Base-by-base conservation (phyloP, 176 grass and related monocot genomes). In the Avena insularis region DNA sequence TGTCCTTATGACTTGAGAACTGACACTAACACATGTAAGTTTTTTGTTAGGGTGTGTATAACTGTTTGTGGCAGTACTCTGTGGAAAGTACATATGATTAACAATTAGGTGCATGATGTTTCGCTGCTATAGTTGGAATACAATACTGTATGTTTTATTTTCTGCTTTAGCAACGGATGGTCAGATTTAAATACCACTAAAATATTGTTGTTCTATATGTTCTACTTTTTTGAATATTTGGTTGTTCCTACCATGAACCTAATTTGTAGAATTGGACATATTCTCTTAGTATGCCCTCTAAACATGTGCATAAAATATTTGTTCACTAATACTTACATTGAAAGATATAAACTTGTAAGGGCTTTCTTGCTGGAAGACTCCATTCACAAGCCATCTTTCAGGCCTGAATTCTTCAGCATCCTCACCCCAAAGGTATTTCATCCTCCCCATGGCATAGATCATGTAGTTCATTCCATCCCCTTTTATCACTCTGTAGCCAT, bases 311-410 rank as follows among this genome's bases (percentile, higher is more conserved):
- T 17, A 78, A 20, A 84, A 81, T 53, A 17, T 57, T 82, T 58
- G 19, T n/a, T 31, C 4, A 40, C 3, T 82, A 35, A 9, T 78
- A 40, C 78, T 88, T 77, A 89, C 93, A 69, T 95, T 87, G 80
- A 92, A 95, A 17, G 90, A 90, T 20, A 83, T 69, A 86, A 92
- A 90, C 27, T 90, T 92, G 88, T 89, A 95, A 66, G 93, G 88
- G 64, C 80, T 95, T 16, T 90, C 88, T 73, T 85, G 83, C 69
- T 84, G 79, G 77, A 90, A 95, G 20, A 78, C 49, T 87, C 90
- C 93, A 49, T 95, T 80, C 27, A 38, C 45, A 67, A 95, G 75
- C 93, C 93, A 95, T 78, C 90, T 79, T 83, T 95, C 86, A 47
- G 90, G 90, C 46, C 72, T 82, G 69, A 92, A 95, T 36, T 88